Conservation (phyloP, 1,284 basidiomycete species). For the Tylopilus sp. region DNA sequence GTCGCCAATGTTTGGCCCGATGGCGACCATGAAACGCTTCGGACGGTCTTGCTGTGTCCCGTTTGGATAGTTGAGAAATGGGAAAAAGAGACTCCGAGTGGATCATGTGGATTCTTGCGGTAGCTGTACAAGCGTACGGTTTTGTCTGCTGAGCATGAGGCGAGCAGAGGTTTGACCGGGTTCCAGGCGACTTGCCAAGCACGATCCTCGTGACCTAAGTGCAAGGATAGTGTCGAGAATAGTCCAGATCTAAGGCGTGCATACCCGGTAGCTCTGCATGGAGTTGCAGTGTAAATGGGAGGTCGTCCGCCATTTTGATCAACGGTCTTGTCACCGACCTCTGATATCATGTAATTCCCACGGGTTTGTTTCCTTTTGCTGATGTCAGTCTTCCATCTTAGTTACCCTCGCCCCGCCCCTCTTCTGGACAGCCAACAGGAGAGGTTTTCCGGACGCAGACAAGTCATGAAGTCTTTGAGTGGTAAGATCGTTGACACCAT, state of each 20-base stretch:
- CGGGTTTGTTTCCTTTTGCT: no score
- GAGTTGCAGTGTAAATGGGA: constrained; percentile 34
- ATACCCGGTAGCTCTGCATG: constrained; percentile 46
- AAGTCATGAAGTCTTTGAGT: no score
- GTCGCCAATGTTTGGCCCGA: constrained; percentile 92
- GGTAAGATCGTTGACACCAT: no score
- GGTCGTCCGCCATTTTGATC: constrained; percentile 36
- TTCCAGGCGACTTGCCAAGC: constrained; percentile 97
- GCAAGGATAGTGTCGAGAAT: neutral
- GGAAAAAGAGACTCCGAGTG: constrained; percentile 56
- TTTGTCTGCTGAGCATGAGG: constrained; percentile 96
- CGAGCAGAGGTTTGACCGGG: constrained; percentile 83
- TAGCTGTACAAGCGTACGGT: constrained; percentile 90
- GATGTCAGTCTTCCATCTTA: no score
- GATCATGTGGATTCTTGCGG: constrained; percentile 45
- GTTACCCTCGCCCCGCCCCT: no score
- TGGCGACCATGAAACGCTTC: constrained; percentile 91
- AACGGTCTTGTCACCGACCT: no score
- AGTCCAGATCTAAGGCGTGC: neutral
- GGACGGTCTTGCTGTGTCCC: constrained; percentile 93
- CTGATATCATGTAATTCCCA: no score
- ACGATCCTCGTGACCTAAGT: constrained; percentile 83
- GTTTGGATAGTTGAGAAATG: constrained; percentile 77
- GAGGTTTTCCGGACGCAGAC: no score
- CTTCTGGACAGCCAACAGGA: no score